A percentile compares a stretch with the other conserved stretches of the same genome.
Conservation (phyloP, 805 yeast species). For the Yarrowia sp. region DNA sequence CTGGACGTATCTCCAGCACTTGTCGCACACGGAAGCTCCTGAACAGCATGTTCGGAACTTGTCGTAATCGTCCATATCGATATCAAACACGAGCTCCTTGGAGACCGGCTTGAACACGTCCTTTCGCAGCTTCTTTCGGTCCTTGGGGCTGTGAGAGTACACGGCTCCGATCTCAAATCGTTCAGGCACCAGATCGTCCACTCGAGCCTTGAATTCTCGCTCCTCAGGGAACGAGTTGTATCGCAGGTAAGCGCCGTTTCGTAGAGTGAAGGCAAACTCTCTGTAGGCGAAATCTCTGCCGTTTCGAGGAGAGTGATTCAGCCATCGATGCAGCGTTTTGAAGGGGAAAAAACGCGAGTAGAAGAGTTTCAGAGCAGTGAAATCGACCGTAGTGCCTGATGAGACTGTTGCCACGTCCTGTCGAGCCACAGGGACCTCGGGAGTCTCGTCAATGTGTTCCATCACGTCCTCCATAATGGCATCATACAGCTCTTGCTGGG, state of each 20-base stretch:
- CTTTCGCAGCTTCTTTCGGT: conserved; percentile 68
- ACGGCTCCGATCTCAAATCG: conserved; percentile 96
- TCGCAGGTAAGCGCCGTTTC: conserved; percentile 85
- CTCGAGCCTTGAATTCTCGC: conserved; percentile 76
- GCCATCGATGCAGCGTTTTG: conserved; percentile 78
- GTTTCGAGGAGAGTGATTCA: conserved; percentile 78
- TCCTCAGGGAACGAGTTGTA: conserved; percentile 69
- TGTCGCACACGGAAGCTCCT: conserved; percentile 76
- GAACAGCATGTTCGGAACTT: conserved; percentile 89
- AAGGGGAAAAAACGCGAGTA: conserved; percentile 61
- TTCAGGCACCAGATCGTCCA: conserved; percentile 70
- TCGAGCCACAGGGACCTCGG: not conserved
- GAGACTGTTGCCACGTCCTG: no score
- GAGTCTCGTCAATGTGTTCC: conserved; percentile 7
- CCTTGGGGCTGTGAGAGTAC: conserved; percentile 82
- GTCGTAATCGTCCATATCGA: conserved; percentile 97
- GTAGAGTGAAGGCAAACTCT: conserved; percentile 88
- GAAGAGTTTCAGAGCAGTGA: conserved; percentile 29
- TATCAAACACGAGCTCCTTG: conserved; percentile 92
- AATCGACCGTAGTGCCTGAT: not conserved
- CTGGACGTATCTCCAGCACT: conserved; percentile 91
- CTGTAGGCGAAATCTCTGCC: conserved; percentile 77
- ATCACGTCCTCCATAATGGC: conserved; percentile 11
- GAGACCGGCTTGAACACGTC: conserved; percentile 72
- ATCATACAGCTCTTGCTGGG: conserved; percentile 5